Conservation (phyloP, 2,329 filamentous ascomycete genomes). For the Monilinia fructigena region DNA sequence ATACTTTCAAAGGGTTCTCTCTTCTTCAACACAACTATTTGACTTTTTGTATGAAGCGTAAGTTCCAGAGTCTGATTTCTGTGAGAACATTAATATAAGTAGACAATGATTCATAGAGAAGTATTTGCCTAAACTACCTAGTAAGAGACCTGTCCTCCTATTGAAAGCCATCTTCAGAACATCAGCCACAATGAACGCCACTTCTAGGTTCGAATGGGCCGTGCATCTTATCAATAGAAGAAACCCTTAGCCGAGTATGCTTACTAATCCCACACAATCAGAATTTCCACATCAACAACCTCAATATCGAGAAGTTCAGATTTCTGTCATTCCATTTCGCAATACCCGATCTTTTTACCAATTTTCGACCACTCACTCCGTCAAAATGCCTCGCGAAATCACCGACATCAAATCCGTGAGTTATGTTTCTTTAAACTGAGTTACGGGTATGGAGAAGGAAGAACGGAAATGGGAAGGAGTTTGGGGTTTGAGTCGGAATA, state of each 20-base stretch:
- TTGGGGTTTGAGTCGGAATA: background rate
- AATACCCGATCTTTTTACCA: slow-evolving; percentile 26
- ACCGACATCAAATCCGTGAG: slow-evolving; percentile 89
- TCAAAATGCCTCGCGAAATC: slow-evolving; percentile 97
- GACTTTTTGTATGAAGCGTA: background rate
- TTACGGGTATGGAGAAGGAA: background rate
- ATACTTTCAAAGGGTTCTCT: background rate
- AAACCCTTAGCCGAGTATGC: slow-evolving; percentile 25
- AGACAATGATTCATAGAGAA: background rate
- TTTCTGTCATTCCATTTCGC: slow-evolving; percentile 14
- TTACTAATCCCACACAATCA: slow-evolving; percentile 29
- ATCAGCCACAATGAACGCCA: slow-evolving; percentile 12
- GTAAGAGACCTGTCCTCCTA: background rate
- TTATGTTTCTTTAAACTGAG: slow-evolving; percentile 22
- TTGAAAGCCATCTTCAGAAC: background rate
- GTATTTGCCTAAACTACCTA: slow-evolving; percentile 9
- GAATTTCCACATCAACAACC: slow-evolving; percentile 23
- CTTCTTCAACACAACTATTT: background rate
- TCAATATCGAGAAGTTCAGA: slow-evolving; percentile 23
- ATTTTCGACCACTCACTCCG: slow-evolving; percentile 44
- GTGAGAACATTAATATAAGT: background rate
- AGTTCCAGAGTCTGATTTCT: background rate
- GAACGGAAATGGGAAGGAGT: background rate
- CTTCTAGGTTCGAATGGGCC: background rate
- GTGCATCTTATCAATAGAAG: slow-evolving; percentile 1